Evolutionary conservation across 169 alveolate species (phyloP), one percentile per base, ranked within the genome.

Genomic region (Cryptosporidium viatorum): DNA sequence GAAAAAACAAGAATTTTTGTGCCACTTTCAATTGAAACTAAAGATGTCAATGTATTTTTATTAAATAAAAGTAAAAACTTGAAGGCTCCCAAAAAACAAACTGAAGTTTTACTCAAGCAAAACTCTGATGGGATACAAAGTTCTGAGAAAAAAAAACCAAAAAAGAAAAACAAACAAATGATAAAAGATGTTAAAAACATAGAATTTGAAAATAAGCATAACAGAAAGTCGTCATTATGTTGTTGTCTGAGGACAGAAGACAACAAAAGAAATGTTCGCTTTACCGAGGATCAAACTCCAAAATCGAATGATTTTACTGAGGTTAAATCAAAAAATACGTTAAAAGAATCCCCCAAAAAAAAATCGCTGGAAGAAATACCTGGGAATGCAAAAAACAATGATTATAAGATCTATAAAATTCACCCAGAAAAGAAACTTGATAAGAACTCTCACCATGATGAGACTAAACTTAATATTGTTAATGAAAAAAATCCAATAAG

Each of bases 11-110:
- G 8, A n/a, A 55, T 55, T 55, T 55, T 2, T 55, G 12, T 55
- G 14, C 67, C 67, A 55, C 35, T 55, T 3, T 55, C 67, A n/a
- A 55, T 55, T 55, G 67, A 55, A 55, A 55, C 37, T n/a, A 55
- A 26, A 55, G 35, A n/a, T 5, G 23, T 1, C 35, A 55, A 55
- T n/a, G 67, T 37, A 16, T 55, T 55, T 12, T 55, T 52, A 6
- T 52, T 10, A 26, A 26, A 16, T 21, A 26, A 12, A 55, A 55
- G n/a, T 55, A n/a, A 55, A 55, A 55, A 8, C 14, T 55, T 21
- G 9, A 55, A 55, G 1, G 18, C 35, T 2, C 10, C 14, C 35
- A 55, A 23, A 55, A 23, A 55, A 4, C 29, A 55, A 55, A 8
- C 67, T 26, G 37, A 55, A 55, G 3, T 55, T 8, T 16, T 5